phyloP scores from a whole-genome alignment of 768 basidiomycete genomes.

The Holtermannia corniformis region DNA sequence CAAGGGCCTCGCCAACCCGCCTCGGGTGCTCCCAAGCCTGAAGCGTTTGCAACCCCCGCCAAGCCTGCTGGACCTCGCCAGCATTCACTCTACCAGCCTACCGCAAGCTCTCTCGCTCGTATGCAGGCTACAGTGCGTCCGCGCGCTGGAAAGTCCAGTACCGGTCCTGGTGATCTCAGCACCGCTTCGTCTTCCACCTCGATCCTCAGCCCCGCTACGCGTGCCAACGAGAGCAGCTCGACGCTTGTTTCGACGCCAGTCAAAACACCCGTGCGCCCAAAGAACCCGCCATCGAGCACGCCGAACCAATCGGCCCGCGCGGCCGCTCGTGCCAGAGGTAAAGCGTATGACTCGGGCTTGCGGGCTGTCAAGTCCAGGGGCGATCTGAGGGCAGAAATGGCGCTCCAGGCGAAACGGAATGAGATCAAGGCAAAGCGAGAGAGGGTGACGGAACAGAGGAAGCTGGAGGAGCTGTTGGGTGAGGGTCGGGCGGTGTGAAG shows the following conservation, averaged over 20 bases:
- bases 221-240: not conserved
- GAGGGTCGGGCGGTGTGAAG: not conserved
- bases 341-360: constrained; percentile 7
- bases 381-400: constrained; percentile 20
- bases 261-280: not conserved
- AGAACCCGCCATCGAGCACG: not conserved
- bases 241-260: not conserved
- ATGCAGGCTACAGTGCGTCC: constrained; percentile 37
- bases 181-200: constrained; percentile 3
- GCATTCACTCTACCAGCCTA: constrained; percentile 18
- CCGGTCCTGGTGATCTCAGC: constrained; percentile 1
- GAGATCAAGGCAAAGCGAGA: constrained; percentile 27
- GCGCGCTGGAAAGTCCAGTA: constrained; percentile 4
- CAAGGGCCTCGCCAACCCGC: no score
- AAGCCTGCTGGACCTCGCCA: not conserved
- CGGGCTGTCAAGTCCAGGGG: constrained; percentile 22
- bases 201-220: not conserved
- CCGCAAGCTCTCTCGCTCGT: constrained; percentile 26
- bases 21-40: no score
- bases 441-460: constrained; percentile 23
- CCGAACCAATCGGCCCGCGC: constrained; percentile 1
- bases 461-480: constrained; percentile 26
- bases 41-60: not conserved
- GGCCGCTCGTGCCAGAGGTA: constrained; percentile 8
- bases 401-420: constrained; percentile 10